These are phyloP conservation scores for Stephanodiscus triporus DNA, from an alignment of 108 stramenopile species.

Conservation along the genomic window DNA sequence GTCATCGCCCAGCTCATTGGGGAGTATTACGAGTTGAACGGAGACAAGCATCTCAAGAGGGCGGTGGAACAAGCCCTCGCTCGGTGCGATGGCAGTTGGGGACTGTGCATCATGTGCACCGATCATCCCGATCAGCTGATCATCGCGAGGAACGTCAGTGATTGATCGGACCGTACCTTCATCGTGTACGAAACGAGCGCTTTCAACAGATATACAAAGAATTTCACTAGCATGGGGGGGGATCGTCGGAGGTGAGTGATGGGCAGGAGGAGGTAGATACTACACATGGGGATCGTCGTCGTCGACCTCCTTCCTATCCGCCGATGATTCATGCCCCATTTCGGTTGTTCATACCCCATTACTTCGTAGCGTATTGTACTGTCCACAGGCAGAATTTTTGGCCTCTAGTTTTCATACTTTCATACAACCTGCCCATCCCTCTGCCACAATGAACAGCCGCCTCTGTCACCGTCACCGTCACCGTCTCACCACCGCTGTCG, in stretches of 20 bases:
- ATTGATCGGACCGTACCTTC: constrained; percentile 90
- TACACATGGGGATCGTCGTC: too few relatives aligned
- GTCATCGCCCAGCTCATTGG: constrained; percentile 97
- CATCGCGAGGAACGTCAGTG: constrained; percentile 97
- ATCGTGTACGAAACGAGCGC: constrained; percentile 98
- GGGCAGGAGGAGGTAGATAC: constrained; percentile 94
- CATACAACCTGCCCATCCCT: too few relatives aligned
- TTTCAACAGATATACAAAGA: constrained; percentile 97
- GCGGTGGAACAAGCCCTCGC: constrained; percentile 90
- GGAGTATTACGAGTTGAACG: constrained; percentile 58
- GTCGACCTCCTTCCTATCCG: too few relatives aligned
- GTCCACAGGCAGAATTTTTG: too few relatives aligned
- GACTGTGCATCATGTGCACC: constrained; percentile 85
- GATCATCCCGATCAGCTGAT: constrained; percentile 92
- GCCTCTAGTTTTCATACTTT: too few relatives aligned
- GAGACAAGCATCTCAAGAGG: constrained; percentile 61
- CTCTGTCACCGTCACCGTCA: too few relatives aligned
- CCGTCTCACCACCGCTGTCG: too few relatives aligned
- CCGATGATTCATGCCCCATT: too few relatives aligned
- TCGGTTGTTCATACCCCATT: too few relatives aligned
- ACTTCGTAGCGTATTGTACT: too few relatives aligned
- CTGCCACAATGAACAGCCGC: too few relatives aligned
- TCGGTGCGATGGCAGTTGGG: constrained; percentile 95
- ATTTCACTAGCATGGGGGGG: constrained; percentile 96
- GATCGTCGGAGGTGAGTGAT: too few relatives aligned